phyloP scores from a whole-genome alignment of 139 green algal species.

The Tetratostichococcus sp. region DNA sequence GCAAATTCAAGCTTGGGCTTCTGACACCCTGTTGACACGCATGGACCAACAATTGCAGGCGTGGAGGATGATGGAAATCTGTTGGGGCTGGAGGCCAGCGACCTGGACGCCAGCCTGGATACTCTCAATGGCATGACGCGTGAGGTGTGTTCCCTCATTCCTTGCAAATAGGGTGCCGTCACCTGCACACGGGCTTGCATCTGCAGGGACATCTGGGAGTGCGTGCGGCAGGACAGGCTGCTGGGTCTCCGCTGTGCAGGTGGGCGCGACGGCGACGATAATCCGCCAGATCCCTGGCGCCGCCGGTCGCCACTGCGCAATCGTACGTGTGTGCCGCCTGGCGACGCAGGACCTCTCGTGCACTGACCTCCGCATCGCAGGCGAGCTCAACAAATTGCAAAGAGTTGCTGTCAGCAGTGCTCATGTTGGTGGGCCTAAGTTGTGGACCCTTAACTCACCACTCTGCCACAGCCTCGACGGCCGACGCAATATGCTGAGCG shows the following conservation, averaged over 20 bases:
- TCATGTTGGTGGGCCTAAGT: too few species aligned
- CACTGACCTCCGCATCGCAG: slow-evolving; percentile 55
- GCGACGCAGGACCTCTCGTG: slow-evolving; percentile 35
- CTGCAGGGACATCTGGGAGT: too few species aligned
- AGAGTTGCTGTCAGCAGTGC: too few species aligned
- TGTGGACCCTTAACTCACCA: too few species aligned
- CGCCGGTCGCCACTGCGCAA: slow-evolving; percentile 34
- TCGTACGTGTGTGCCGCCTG: slow-evolving; percentile 49
- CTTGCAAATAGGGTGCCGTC: too few species aligned
- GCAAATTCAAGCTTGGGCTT: too few species aligned
- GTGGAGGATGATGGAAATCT: slow-evolving; percentile 85
- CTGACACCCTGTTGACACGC: slow-evolving; percentile 1
- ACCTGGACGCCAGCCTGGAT: slow-evolving; percentile 58
- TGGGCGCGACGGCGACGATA: slow-evolving; percentile 11
- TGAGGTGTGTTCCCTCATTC: slow-evolving; percentile 24
- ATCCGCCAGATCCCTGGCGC: slow-evolving; percentile 37
- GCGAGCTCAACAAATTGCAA: slow-evolving; percentile 21
- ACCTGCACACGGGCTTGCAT: too few species aligned
- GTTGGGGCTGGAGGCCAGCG: slow-evolving; percentile 45
- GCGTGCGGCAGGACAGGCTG: too few species aligned
- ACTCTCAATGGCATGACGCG: slow-evolving; percentile 64
- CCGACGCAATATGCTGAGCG: too few species aligned
- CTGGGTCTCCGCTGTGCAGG: neutral
- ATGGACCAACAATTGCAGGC: slow-evolving; percentile 29
- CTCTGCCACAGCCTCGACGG: too few species aligned